Percentiles rank a stretch among this genome's conserved stretches.
These are phyloP conservation scores for Colletotrichum sp. DNA, from an alignment of 2,329 filamentous ascomycete species.

Conservation along the genomic window DNA sequence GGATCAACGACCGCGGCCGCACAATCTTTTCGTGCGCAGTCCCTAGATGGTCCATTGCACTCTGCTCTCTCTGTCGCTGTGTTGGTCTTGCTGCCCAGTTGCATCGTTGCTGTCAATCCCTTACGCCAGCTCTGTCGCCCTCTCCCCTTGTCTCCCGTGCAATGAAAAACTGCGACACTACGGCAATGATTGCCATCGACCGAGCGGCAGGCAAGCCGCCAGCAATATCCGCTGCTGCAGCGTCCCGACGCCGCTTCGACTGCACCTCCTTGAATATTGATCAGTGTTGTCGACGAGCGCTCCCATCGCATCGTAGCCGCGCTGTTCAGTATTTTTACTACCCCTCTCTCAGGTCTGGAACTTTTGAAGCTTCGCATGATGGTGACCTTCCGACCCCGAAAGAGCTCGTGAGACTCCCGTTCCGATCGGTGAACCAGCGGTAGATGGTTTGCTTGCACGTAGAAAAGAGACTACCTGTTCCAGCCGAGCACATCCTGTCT, in stretches of 20 bases:
- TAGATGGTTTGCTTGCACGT: not conserved
- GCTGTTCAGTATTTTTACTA: not conserved
- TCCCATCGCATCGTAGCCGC: not conserved
- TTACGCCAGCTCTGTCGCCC: not conserved
- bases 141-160: not conserved
- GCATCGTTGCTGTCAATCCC: not conserved
- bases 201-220: not conserved
- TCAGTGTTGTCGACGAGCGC: not conserved
- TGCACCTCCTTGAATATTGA: not conserved
- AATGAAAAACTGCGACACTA: not conserved
- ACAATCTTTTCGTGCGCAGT: not conserved
- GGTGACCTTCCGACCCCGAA: not conserved
- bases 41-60: not conserved
- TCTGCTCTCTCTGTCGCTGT: not conserved
- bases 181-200: not conserved
- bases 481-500: not conserved
- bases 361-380: not conserved
- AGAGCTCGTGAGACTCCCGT: not conserved
- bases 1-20: not conserved
- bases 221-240: not conserved
- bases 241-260: not conserved
- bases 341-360: not conserved
- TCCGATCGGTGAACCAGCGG: not conserved
- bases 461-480: not conserved
- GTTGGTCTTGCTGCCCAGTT: not conserved